These are phyloP conservation scores for Hydrangea macrophylla DNA, from an alignment of 148 eudicot genomes.

Conservation along the genomic window DNA sequence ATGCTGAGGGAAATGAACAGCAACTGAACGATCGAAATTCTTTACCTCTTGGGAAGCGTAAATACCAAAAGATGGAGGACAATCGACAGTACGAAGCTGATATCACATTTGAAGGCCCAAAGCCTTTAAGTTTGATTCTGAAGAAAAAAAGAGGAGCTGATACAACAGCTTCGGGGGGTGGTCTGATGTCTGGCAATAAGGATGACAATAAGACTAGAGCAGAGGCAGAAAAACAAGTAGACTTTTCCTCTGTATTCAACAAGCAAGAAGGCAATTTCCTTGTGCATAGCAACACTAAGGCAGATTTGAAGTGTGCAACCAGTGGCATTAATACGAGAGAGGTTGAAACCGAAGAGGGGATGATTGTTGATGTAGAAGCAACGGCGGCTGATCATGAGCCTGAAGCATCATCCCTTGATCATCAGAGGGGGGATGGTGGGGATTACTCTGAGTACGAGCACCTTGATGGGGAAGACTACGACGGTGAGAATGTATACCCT, in stretches of 20 bases:
- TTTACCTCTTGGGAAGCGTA: conserved; percentile 41
- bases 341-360: conserved; percentile 26
- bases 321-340: conserved; percentile 14
- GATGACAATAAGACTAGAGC: too few relatives aligned
- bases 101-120: conserved; percentile 64
- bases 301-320: conserved; percentile 16
- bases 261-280: conserved; percentile 21
- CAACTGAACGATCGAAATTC: conserved; percentile 25
- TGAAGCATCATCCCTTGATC: conserved; percentile 46
- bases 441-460: conserved; percentile 56
- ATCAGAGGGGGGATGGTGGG: conserved; percentile 40
- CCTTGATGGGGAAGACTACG: conserved; percentile 44
- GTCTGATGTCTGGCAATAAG: neutral
- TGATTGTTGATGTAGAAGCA: conserved; percentile 25
- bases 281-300: conserved; percentile 9
- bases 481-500: conserved; percentile 45
- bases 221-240: too few relatives aligned
- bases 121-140: conserved; percentile 67
- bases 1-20: conserved; percentile 21
- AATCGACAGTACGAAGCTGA: conserved; percentile 32
- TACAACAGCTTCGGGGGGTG: conserved; percentile 10
- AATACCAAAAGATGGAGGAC: conserved; percentile 26
- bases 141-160: conserved; percentile 54
- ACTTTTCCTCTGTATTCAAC: too few relatives aligned
- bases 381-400: conserved; percentile 27